These are phyloP conservation scores for Thraustochytrium striatum DNA, from an alignment of 352 stramenopile genomes.

Conservation along the genomic window DNA sequence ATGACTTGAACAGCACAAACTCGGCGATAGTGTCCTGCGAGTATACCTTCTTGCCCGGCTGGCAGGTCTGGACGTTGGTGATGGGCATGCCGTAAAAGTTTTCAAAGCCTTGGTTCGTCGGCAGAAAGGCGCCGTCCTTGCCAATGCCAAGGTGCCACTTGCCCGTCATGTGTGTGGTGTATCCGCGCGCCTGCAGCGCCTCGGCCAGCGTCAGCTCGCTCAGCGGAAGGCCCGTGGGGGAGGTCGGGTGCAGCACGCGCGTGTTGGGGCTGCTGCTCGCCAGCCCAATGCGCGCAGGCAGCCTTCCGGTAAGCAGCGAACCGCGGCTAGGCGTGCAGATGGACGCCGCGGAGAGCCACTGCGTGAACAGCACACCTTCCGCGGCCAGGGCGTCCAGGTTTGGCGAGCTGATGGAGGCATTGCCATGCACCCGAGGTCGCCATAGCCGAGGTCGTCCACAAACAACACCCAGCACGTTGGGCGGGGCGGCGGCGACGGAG, in stretches of 20 bases:
- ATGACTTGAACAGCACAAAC: slow-evolving; percentile 19
- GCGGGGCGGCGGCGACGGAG: neutral
- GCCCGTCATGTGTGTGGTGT: slow-evolving; percentile 34
- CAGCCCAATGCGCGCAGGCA: slow-evolving; percentile 38
- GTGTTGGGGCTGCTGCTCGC: slow-evolving; percentile 10
- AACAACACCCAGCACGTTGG: slow-evolving; percentile 46
- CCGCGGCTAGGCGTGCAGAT: slow-evolving; percentile 46
- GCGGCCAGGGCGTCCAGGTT: slow-evolving; percentile 34
- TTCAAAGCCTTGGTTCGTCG: slow-evolving; percentile 41
- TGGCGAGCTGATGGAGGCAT: slow-evolving; percentile 17
- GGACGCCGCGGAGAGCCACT: slow-evolving; percentile 35
- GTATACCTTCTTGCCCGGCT: slow-evolving; percentile 10
- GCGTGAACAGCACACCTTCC: slow-evolving; percentile 36
- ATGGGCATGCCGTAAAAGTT: slow-evolving; percentile 42
- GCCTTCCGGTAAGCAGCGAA: slow-evolving; percentile 14
- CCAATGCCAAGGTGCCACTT: slow-evolving; percentile 47
- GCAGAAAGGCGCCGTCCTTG: neutral
- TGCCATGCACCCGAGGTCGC: slow-evolving; percentile 38
- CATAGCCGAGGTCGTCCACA: slow-evolving; percentile 45
- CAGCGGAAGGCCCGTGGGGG: slow-evolving; percentile 25
- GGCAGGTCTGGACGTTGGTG: slow-evolving; percentile 41
- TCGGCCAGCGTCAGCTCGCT: slow-evolving; percentile 29
- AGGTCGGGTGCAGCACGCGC: slow-evolving; percentile 33
- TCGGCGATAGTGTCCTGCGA: slow-evolving; percentile 5
- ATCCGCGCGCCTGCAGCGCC: neutral